A percentile compares a stretch with the other conserved stretches of the same genome.
Conservation (phyloP, 2,329 filamentous ascomycete species). For the Orbilia oligospora region DNA sequence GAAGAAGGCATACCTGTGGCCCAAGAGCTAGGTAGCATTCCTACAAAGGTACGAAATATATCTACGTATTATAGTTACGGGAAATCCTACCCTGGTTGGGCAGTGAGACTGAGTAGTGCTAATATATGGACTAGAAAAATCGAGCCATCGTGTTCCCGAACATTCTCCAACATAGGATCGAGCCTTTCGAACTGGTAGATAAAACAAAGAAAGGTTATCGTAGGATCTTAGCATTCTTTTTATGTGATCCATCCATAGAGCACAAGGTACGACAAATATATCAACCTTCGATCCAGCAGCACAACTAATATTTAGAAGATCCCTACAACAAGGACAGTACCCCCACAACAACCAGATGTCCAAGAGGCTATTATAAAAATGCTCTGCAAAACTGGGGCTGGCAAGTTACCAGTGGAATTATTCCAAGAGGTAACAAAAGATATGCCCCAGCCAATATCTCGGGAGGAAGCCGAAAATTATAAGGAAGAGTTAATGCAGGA, state of each 20-base stretch:
- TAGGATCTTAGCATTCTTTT: slow-evolving; percentile 73
- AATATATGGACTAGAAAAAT: slow-evolving; percentile 64
- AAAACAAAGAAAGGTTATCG: slow-evolving; percentile 71
- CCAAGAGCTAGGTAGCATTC: too few species aligned
- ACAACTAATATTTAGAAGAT: not conserved
- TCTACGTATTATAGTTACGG: too few species aligned
- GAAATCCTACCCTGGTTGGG: too few species aligned
- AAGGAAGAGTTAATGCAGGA: slow-evolving; percentile 68
- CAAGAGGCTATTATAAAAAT: not conserved
- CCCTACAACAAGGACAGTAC: slow-evolving; percentile 11
- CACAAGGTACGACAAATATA: slow-evolving; percentile 11
- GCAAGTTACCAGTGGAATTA: slow-evolving; percentile 46
- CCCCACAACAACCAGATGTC: slow-evolving; percentile 23
- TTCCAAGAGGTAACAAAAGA: slow-evolving; percentile 60
- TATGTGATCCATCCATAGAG: slow-evolving; percentile 72
- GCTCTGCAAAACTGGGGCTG: not conserved
- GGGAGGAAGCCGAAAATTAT: slow-evolving; percentile 67
- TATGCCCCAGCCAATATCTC: slow-evolving; percentile 63
- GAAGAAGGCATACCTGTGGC: too few species aligned
- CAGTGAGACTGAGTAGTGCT: too few species aligned
- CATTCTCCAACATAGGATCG: slow-evolving; percentile 71
- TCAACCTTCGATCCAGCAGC: not conserved
- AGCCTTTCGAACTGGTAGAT: slow-evolving; percentile 71
- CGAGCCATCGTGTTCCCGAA: slow-evolving; percentile 75
- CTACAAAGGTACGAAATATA: too few species aligned